Conservation (phyloP, 768 basidiomycete genomes). For the Dentipellis sp. region DNA sequence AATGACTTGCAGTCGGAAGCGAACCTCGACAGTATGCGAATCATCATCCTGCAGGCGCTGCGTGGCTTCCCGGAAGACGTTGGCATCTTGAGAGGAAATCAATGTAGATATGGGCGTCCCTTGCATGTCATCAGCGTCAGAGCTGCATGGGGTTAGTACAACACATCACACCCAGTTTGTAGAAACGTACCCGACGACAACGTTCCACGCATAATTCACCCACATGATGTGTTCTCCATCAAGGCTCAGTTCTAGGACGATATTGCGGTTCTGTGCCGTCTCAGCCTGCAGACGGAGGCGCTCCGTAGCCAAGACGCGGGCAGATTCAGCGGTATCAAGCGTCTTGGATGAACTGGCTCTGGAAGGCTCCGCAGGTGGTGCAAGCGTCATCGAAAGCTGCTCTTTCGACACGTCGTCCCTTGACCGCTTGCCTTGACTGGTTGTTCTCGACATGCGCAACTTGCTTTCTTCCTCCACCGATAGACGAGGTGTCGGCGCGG, state of each 20-base stretch:
- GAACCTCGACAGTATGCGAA: conserved; percentile 87
- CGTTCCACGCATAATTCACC: conserved; percentile 93
- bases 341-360: conserved; percentile 29
- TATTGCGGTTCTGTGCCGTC: conserved; percentile 91
- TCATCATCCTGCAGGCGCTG: conserved; percentile 82
- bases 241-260: conserved; percentile 88
- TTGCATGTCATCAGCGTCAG: conserved; percentile 71
- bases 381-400: conserved; percentile 12
- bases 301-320: conserved; percentile 80
- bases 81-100: conserved; percentile 70
- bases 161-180: conserved; percentile 1
- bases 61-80: conserved; percentile 81
- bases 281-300: conserved; percentile 86
- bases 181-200: conserved; percentile 73
- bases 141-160: conserved; percentile 32
- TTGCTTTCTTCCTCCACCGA: conserved; percentile 44
- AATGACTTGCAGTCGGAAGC: conserved; percentile 78
- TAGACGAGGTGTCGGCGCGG: conserved; percentile 31
- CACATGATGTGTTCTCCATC: conserved; percentile 94
- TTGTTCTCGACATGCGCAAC: conserved; percentile 38
- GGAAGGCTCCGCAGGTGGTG: conserved; percentile 16
- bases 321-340: conserved; percentile 61
- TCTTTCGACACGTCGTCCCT: conserved; percentile 32
- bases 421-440: conserved; percentile 43
- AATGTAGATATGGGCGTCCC: conserved; percentile 77